Conservation (phyloP, 2,329 filamentous ascomycete genomes). For the Ambrosiella beaveri region DNA sequence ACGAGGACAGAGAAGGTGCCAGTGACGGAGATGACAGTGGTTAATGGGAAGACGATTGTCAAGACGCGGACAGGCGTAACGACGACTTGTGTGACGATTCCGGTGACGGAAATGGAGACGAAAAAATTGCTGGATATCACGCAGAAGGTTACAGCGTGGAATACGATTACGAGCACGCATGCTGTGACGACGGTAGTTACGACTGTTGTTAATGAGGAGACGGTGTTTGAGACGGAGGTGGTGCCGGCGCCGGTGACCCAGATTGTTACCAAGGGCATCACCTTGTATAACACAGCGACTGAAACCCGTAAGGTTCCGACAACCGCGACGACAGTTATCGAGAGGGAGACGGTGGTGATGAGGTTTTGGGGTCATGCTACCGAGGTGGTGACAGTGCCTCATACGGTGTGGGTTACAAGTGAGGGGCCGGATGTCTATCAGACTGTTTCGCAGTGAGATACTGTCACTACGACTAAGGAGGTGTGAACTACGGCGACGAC, state of each 20-base stretch:
- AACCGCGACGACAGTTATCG: slow-evolving; percentile 2
- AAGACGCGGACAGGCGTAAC: background rate
- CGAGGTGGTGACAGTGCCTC: background rate
- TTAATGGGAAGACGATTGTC: slow-evolving; percentile 1
- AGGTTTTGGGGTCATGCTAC: background rate
- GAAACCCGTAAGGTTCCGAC: background rate
- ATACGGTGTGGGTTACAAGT: background rate
- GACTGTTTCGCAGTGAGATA: background rate
- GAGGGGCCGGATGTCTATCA: slow-evolving; percentile 1
- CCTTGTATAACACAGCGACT: background rate
- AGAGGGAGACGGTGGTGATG: slow-evolving; percentile 5
- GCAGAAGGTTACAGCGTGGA: background rate
- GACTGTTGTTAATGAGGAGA: slow-evolving; percentile 6
- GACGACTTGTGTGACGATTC: slow-evolving; percentile 1
- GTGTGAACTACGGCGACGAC: background rate
- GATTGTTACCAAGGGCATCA: background rate
- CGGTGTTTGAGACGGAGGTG: slow-evolving; percentile 6
- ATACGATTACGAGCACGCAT: background rate
- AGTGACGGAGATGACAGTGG: background rate
- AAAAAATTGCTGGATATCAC: slow-evolving; percentile 4
- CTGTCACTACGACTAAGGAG: background rate
- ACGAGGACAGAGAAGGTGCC: slow-evolving; percentile 1
- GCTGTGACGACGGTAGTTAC: background rate
- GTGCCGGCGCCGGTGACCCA: background rate
- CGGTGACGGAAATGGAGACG: slow-evolving; percentile 1